Conservation (phyloP, 768 basidiomycete genomes). For the Hysterangium stoloniferum region DNA sequence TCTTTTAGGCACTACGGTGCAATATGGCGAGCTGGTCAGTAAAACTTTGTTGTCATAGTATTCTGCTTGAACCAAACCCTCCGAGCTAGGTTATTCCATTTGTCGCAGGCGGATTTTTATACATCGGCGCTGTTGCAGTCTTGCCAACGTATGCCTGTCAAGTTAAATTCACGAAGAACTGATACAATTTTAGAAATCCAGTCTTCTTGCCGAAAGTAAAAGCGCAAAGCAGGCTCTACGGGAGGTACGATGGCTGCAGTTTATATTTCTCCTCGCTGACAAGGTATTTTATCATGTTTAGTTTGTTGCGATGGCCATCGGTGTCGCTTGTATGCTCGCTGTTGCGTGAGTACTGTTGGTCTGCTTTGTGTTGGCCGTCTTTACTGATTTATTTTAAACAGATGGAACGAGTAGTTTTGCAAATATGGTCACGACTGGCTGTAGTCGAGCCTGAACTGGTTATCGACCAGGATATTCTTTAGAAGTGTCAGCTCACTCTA, state of each 20-base stretch:
- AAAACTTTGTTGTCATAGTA: neutral
- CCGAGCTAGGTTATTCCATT: conserved; percentile 70
- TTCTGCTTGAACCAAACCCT: neutral
- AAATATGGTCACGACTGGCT: too few species aligned
- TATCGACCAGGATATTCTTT: too few species aligned
- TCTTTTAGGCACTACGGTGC: conserved; percentile 75
- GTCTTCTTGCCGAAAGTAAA: conserved; percentile 80
- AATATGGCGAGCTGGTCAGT: conserved; percentile 73
- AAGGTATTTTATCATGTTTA: conserved; percentile 22
- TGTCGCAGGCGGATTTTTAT: conserved; percentile 87
- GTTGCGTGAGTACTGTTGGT: conserved; percentile 63
- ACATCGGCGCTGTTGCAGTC: conserved; percentile 89
- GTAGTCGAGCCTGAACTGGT: too few species aligned
- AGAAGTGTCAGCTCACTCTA: too few species aligned
- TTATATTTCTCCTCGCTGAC: too few species aligned
- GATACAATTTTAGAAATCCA: conserved; percentile 24
- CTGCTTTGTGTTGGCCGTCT: neutral
- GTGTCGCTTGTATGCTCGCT: conserved; percentile 85
- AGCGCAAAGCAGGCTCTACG: conserved; percentile 84
- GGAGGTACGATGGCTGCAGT: conserved; percentile 53
- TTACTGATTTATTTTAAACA: conserved; percentile 21
- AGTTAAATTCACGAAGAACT: conserved; percentile 1
- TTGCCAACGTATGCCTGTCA: conserved; percentile 66
- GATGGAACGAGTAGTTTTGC: conserved; percentile 80
- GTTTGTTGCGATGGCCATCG: conserved; percentile 90